Percentiles rank a stretch among this genome's conserved stretches.
Conservation (phyloP, 2,329 filamentous ascomycete genomes). For the Sphaerulina vaccinii region DNA sequence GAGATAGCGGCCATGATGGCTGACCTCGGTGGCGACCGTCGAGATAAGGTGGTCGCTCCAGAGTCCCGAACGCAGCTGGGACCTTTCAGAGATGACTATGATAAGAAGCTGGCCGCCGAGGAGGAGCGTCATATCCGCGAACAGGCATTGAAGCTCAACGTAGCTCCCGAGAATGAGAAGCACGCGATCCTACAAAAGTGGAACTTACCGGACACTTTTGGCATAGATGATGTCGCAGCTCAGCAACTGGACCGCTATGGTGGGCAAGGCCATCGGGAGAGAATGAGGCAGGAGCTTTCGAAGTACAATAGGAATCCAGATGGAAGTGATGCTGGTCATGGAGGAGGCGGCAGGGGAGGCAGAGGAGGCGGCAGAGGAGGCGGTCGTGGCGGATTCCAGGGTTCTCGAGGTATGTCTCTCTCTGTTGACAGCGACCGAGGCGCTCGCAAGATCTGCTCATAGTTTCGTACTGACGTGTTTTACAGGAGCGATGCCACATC, state of each 20-base stretch:
- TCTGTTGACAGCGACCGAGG: too few relatives aligned
- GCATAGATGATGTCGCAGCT: constrained; percentile 13
- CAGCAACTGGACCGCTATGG: constrained; percentile 15
- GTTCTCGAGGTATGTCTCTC: neutral
- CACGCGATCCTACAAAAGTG: constrained; percentile 7
- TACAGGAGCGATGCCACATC: neutral
- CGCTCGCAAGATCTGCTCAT: too few relatives aligned
- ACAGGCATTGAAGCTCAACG: neutral
- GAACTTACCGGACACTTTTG: constrained; percentile 19
- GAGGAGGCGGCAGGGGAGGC: neutral
- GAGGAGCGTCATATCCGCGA: constrained; percentile 1
- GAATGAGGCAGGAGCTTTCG: neutral
- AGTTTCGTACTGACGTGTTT: neutral
- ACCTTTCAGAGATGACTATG: neutral
- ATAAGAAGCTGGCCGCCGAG: neutral
- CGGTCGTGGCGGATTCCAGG: neutral
- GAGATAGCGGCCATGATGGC: constrained; percentile 27
- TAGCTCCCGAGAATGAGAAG: neutral
- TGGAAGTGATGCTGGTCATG: neutral
- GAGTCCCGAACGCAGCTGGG: constrained; percentile 3
- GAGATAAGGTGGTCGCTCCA: constrained; percentile 26
- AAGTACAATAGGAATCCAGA: neutral
- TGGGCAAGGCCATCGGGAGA: constrained; percentile 25
- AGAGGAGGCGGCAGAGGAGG: neutral
- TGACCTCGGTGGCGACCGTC: constrained; percentile 27